Evolutionary conservation across 208 protist genomes (phyloP), one percentile per base, ranked within the genome.

Genomic region (Crithidia brevicula): DNA sequence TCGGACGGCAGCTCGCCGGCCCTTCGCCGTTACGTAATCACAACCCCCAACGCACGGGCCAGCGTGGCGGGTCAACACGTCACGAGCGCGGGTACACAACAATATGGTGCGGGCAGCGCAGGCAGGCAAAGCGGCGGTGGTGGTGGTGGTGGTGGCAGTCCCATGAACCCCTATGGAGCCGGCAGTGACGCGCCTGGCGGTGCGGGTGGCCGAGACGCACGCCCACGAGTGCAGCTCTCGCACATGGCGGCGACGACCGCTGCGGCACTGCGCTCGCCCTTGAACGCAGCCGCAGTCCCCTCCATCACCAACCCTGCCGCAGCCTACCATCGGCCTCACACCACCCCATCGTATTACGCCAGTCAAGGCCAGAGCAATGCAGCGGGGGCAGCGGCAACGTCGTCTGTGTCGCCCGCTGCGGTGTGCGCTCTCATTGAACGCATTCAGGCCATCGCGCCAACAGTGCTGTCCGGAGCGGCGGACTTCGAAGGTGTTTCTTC

Each of bases 21-120:
- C 16, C 30, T 74, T 36, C 67, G 67, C 16, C 67, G 67, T n/a
- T 74, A 74, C 67, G 54, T 61, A 34, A 74, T 74, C 50, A 61
- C 51, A 23, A 61, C 65, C 3, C 53, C 59, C 13, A 56, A 56
- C 58, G 51, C 38, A 28, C 30, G 51, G 9, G 18, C 36, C 34
- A 53, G 20, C 27, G 23, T 58, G 2, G 23, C 47, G 30, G 46
- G 10, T 4, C 4, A n/a, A n/a, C n/a, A n/a, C n/a, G n/a, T n/a
- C n/a, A n/a, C n/a, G n/a, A n/a, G n/a, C n/a, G n/a, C n/a, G n/a
- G n/a, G n/a, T n/a, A n/a, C n/a, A n/a, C n/a, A n/a, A n/a, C n/a
- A n/a, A n/a, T n/a, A n/a, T n/a, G n/a, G n/a, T n/a, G 40, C 36
- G 34, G 30, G 34, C 57, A 73, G 67, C 31, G 34, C 42, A 5